Evolutionary conservation across 768 basidiomycete genomes (phyloP).

Genomic region (Cyclocybe aegerita): DNA sequence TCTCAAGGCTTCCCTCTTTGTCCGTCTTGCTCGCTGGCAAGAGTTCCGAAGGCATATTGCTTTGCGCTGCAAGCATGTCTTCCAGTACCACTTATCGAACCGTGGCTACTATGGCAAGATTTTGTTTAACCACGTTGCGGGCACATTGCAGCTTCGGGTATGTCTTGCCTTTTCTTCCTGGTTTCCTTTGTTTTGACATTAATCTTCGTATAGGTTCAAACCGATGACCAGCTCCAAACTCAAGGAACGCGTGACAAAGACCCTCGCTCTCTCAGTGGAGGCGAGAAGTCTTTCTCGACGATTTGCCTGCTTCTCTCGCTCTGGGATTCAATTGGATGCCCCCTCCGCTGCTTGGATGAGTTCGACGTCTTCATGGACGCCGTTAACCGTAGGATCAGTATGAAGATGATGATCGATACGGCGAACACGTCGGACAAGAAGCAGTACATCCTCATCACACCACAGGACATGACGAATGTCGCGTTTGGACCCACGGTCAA

Average conservation of each 20-base stretch:
- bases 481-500: slow-evolving; percentile 66
- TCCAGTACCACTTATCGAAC: slow-evolving; percentile 77
- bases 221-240: slow-evolving; percentile 72
- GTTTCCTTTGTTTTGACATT: not conserved
- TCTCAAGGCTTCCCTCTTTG: slow-evolving; percentile 61
- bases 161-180: slow-evolving; percentile 4
- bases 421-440: slow-evolving; percentile 85
- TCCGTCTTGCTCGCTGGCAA: slow-evolving; percentile 76
- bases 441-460: slow-evolving; percentile 95
- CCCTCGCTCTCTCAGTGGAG: slow-evolving; percentile 84
- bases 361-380: slow-evolving; percentile 99
- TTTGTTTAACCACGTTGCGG: slow-evolving; percentile 72
- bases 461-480: slow-evolving; percentile 86
- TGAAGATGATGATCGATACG: slow-evolving; percentile 96
- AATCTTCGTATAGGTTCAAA: slow-evolving; percentile 58
- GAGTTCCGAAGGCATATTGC: slow-evolving; percentile 88
- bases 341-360: slow-evolving; percentile 95
- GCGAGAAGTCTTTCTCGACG: slow-evolving; percentile 96
- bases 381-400: slow-evolving; percentile 86
- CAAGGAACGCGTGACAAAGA: slow-evolving; percentile 74
- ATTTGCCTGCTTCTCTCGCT: slow-evolving; percentile 91
- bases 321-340: slow-evolving; percentile 95
- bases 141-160: slow-evolving; percentile 63
- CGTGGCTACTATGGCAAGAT: slow-evolving; percentile 92
- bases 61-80: slow-evolving; percentile 81